A percentile compares a stretch with the other conserved stretches of the same genome.
Conservation (phyloP, 441 rosid species). For the Gossypium lobatum region DNA sequence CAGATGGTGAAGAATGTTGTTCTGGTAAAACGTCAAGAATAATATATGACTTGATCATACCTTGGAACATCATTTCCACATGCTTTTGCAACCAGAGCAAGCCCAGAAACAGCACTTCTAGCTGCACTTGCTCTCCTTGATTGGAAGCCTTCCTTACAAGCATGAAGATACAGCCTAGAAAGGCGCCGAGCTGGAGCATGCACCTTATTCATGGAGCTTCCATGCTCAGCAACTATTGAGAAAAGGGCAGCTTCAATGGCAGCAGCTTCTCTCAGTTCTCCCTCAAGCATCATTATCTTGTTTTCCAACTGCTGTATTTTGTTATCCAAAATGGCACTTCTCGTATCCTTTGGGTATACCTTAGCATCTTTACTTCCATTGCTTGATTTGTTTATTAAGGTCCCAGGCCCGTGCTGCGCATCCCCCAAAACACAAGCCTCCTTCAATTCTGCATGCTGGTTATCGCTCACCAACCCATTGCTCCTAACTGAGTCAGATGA, state of each 20-base stretch:
- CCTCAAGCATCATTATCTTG: constrained; percentile 73
- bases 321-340: constrained; percentile 37
- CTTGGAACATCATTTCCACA: constrained; percentile 97
- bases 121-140: constrained; percentile 74
- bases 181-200: constrained; percentile 98
- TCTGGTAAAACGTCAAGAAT: not conserved
- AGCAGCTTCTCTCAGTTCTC: constrained; percentile 92
- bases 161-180: constrained; percentile 79
- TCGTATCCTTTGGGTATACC: constrained; percentile 39
- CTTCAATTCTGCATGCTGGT: constrained; percentile 29
- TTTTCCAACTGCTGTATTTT: constrained; percentile 68
- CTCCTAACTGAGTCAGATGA: constrained; percentile 43
- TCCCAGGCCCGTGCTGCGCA: constrained; percentile 25
- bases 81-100: constrained; percentile 81
- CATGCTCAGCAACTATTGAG: constrained; percentile 85
- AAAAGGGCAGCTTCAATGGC: constrained; percentile 84
- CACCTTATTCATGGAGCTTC: constrained; percentile 82
- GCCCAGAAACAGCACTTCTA: constrained; percentile 74
- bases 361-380: constrained; percentile 45
- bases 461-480: no score
- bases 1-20: not conserved
- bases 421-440: constrained; percentile 29
- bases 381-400: constrained; percentile 22
- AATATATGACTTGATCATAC: constrained; percentile 27
- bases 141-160: constrained; percentile 45